Conservation (phyloP, 2,329 filamentous ascomycete genomes). For the Cercospora sp. region DNA sequence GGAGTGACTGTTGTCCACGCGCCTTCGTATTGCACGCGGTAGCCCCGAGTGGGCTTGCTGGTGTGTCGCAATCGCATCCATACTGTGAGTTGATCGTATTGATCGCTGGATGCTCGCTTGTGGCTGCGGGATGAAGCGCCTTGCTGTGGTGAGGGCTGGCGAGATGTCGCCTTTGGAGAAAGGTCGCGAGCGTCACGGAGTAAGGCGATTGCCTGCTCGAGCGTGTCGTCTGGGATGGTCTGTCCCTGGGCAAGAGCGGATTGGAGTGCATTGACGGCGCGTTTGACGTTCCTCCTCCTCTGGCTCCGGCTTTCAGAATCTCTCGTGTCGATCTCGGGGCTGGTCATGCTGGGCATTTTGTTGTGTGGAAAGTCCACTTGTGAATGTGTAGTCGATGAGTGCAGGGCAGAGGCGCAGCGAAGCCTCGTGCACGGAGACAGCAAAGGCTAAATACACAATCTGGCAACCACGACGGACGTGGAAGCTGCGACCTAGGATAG, state of each 20-base stretch:
- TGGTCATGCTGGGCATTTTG: constrained; percentile 11
- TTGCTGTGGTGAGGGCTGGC: constrained; percentile 5
- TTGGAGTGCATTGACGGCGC: constrained; percentile 8
- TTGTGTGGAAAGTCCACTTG: neutral
- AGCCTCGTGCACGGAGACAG: neutral
- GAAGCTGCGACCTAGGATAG: neutral
- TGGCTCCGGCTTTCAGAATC: constrained; percentile 1
- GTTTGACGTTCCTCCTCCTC: constrained; percentile 6
- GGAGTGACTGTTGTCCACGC: constrained; percentile 15
- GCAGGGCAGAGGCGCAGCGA: neutral
- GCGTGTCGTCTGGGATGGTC: constrained; percentile 7
- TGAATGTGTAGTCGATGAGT: neutral
- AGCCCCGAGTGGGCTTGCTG: constrained; percentile 13
- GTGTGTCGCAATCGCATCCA: constrained; percentile 21
- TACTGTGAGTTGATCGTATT: constrained; percentile 15
- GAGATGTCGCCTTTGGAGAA: constrained; percentile 6
- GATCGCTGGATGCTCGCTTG: constrained; percentile 9
- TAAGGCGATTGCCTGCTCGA: constrained; percentile 12
- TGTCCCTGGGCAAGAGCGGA: constrained; percentile 10
- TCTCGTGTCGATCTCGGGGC: neutral
- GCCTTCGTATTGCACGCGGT: constrained; percentile 17
- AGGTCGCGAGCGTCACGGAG: constrained; percentile 8
- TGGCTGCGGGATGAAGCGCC: neutral
- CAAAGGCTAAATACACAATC: neutral
- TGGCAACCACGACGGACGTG: neutral